Evolutionary conservation across 371 early-diverging fungal species (phyloP).

Genomic region (Zychaea mexicana): DNA sequence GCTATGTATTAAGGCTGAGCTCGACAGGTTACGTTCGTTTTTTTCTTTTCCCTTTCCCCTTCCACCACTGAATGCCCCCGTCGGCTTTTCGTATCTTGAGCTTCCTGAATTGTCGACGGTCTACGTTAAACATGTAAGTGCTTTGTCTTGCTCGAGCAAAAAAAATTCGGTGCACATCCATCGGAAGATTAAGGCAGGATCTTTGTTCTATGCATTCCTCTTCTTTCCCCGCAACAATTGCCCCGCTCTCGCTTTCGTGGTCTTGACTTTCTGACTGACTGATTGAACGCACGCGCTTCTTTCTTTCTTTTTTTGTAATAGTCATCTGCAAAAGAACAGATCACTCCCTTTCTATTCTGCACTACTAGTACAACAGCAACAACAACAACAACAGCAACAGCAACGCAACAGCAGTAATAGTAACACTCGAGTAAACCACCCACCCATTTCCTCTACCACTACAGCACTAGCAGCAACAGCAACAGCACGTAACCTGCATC

Average conservation of each 20-base stretch:
- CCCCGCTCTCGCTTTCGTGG: too few species aligned
- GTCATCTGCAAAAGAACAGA: slow-evolving; percentile 5
- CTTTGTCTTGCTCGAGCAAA: not conserved
- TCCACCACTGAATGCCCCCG: slow-evolving; percentile 17
- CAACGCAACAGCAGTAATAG: not conserved
- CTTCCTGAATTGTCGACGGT: slow-evolving; percentile 10
- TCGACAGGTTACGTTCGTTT: not conserved
- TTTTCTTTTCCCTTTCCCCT: slow-evolving; percentile 4
- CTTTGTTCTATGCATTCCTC: not conserved
- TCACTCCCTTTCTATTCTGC: not conserved
- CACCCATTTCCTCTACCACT: not conserved
- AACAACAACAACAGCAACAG: not conserved
- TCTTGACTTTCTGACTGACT: too few species aligned
- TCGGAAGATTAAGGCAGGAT: not conserved
- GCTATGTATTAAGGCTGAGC: not conserved
- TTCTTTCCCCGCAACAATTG: too few species aligned
- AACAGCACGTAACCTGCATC: not conserved
- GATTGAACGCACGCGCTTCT: not conserved
- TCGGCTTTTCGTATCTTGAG: slow-evolving; percentile 11
- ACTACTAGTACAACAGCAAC: not conserved
- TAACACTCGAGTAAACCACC: not conserved
- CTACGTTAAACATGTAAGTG: slow-evolving; percentile 11
- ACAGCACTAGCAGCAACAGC: too few species aligned
- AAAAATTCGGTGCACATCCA: not conserved
- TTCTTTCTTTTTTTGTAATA: not conserved